Base-by-base conservation (phyloP, 1,139 yeast genomes). In the Scheffersomyces cryptocercus region DNA sequence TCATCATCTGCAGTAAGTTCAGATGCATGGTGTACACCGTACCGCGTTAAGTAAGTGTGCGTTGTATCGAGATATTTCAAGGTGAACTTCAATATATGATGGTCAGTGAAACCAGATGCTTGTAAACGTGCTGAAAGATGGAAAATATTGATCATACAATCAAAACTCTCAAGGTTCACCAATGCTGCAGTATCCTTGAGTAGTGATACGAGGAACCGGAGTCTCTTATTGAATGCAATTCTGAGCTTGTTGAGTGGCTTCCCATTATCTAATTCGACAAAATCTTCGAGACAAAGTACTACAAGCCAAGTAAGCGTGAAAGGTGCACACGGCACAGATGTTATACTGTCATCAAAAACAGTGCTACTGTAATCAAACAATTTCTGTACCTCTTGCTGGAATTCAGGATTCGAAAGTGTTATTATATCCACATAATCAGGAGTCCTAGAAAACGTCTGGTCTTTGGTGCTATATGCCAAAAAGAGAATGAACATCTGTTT, bases 401-500 rank as follows among this genome's bases (percentile, higher is more conserved):
- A 61, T 29, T 54, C 64, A 3, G 68, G 54, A 33, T 65, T 64
- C 1, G 57, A 52, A 43, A 62, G 59, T 10, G 68, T 59, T 14
- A 70, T 59, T 39, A 54, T 44, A 40, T 67, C 42, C 43, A 69
- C 48, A 54, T 71, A 75, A 51, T 82, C 85, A 11, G 62, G 59
- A 0, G 88, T 82, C 52, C 85, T 68, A n/a, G 84, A 70, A 41
- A 76, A 66, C 14, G 79, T 66, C 79, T 88, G 87, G 47, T 74
- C 73, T 50, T 74, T 70, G 9, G 84, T 59, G 37, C 80, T 66
- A 41, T 70, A 70, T 24, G 82, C 64, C 45, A 78, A 69, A 52
- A 79, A 84, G 15, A 75, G 70, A 30, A 82, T 65, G 3, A 82
- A 59, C 11, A 80, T 65, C 52, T 77, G 79, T 47, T 74, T 77